These are phyloP conservation scores for Phaeosphaeria sp. DNA, from an alignment of 2,329 filamentous ascomycete genomes.

Conservation along the genomic window DNA sequence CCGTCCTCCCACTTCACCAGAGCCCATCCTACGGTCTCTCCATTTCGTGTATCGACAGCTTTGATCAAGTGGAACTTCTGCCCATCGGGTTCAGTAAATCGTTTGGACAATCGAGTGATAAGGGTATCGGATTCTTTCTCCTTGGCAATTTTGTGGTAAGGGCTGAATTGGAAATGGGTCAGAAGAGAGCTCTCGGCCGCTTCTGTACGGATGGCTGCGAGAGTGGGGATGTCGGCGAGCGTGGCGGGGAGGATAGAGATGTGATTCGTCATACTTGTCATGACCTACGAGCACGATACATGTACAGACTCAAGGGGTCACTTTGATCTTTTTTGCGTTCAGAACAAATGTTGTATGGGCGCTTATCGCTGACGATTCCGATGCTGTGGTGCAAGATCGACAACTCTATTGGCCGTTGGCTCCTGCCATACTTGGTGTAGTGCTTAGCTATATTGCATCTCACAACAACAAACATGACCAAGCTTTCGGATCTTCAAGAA, in stretches of 20 bases:
- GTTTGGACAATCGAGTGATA: background rate
- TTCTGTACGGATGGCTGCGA: background rate
- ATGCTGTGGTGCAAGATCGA: background rate
- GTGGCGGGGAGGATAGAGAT: background rate
- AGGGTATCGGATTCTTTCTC: background rate
- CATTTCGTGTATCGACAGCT: background rate
- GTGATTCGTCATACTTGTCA: background rate
- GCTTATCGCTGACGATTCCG: background rate
- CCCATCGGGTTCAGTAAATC: background rate
- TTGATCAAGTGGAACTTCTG: background rate
- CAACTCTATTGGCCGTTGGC: background rate
- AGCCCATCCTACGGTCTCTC: background rate
- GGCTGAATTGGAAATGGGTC: background rate
- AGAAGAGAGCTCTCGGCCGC: background rate
- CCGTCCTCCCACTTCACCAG: background rate
- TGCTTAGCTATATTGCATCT: background rate
- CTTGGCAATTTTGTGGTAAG: background rate
- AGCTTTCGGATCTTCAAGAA: background rate
- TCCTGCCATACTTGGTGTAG: background rate
- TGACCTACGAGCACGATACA: background rate
- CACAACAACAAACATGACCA: background rate
- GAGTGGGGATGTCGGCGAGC: background rate
- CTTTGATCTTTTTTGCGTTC: background rate
- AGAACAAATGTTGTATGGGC: background rate
- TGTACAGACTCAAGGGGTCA: background rate